Conservation (phyloP, 2,329 filamentous ascomycete species). For the Pseudocercospora cruenta region DNA sequence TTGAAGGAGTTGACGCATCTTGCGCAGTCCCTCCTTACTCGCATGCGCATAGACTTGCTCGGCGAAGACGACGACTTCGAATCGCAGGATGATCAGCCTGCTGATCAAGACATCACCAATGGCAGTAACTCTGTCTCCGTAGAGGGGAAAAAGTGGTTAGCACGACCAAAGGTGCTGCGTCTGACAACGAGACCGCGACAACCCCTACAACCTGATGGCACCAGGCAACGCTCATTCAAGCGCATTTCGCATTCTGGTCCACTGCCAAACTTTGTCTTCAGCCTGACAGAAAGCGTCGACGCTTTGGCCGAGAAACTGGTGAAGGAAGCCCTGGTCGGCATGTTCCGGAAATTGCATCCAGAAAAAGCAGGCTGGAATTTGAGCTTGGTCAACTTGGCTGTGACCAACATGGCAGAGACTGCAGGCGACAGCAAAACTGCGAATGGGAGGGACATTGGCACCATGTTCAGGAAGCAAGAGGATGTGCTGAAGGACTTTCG, state of each 20-base stretch:
- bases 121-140: conserved; percentile 33
- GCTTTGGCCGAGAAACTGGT: conserved; percentile 70
- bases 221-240: conserved; percentile 61
- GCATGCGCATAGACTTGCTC: conserved; percentile 78
- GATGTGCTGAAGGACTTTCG: conserved; percentile 69
- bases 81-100: conserved; percentile 27
- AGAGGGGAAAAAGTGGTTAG: conserved; percentile 66
- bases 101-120: conserved; percentile 27
- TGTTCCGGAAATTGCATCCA: conserved; percentile 75
- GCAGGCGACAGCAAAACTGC: conserved; percentile 50
- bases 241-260: conserved; percentile 76
- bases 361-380: conserved; percentile 75
- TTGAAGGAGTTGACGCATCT: conserved; percentile 70
- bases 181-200: conserved; percentile 72
- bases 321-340: conserved; percentile 66
- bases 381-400: conserved; percentile 82
- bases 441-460: conserved; percentile 72
- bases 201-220: conserved; percentile 55
- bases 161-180: conserved; percentile 78
- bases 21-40: conserved; percentile 69
- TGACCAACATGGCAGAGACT: conserved; percentile 73
- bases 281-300: conserved; percentile 60
- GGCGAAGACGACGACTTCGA: conserved; percentile 51
- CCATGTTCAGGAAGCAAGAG: conserved; percentile 77
- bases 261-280: conserved; percentile 75